Base-by-base conservation (phyloP, 2,329 filamentous ascomycete species). In the Geosmithia morbida region DNA sequence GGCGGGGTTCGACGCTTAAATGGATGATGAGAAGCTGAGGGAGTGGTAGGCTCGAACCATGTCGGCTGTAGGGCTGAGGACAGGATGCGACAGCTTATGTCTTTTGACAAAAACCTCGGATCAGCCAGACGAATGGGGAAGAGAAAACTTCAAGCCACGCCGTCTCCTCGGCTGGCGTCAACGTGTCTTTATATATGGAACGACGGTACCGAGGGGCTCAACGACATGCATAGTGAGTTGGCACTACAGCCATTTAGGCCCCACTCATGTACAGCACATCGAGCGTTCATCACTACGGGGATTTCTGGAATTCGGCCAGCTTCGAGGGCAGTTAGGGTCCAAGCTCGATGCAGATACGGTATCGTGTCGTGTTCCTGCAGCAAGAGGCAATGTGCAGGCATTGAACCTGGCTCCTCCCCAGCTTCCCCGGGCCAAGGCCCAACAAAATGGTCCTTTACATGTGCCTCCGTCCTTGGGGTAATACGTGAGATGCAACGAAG, bases 231-330 rank as follows among this genome's bases (percentile, higher is more conserved):
- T 41, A 48, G 42, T 50, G 49, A 50, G 49, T 44, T 50, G 49
- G 49, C 49, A 50, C 33, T 37, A 46, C 47, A 47, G 44, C n/a
- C 29, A 46, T 19, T 26, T 16, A 30, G 8, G 49, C 49, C 53
- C 56, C 56, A 56, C 54, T 54, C 51, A 53, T 50, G 51, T 54
- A 52, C 53, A 54, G 53, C 52, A 55, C 52, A 46, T 56, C 51
- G 51, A 49, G 5, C 33, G 33, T 48, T 40, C 22, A 37, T 37
- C 33, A 37, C 33, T 37, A 37, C 33, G 33, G 14, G 33, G 3
- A 37, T 37, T 11, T 5, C 33, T 37, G 33, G 33, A 37, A 37
- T 16, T 37, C 14, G 33, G 14, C 33, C 10, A 16, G 14, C 33
- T 37, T 11, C 14, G 33, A 16, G 5, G 14, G 10, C 5, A 37